Conservation (phyloP, 805 yeast genomes). For the Pichia gijzeniarum region DNA sequence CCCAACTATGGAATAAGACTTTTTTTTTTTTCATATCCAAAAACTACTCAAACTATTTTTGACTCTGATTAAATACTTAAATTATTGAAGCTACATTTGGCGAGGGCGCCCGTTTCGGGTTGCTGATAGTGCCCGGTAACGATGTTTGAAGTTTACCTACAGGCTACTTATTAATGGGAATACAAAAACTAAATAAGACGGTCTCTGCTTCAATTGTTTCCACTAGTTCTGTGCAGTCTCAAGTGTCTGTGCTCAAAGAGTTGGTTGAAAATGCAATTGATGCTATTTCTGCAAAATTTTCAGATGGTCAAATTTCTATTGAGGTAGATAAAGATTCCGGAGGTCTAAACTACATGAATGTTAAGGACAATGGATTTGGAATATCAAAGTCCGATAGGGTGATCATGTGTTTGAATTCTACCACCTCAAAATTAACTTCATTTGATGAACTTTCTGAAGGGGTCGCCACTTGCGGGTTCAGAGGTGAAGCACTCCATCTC, state of each 20-base stretch:
- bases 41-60: no score
- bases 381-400: conserved; percentile 26
- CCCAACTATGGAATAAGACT: no score
- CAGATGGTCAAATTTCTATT: conserved; percentile 25
- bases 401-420: conserved; percentile 32
- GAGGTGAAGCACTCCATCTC: conserved; percentile 44
- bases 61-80: no score
- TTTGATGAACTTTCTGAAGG: conserved; percentile 27
- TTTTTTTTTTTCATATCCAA: no score
- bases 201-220: conserved; percentile 22
- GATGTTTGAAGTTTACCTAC: background rate
- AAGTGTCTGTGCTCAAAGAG: conserved; percentile 34
- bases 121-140: no score
- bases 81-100: no score
- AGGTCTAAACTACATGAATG: conserved; percentile 28
- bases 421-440: conserved; percentile 37
- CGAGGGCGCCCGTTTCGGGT: no score
- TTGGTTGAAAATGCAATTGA: conserved; percentile 38
- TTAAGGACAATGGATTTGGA: conserved; percentile 39
- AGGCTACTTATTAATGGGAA: conserved; percentile 12
- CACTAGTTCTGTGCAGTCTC: conserved; percentile 30
- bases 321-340: conserved; percentile 35
- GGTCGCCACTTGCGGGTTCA: conserved; percentile 36
- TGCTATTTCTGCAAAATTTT: conserved; percentile 18
- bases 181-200: conserved; percentile 19